Percentiles rank a stretch among this genome's conserved stretches.
phyloP scores from a whole-genome alignment of 768 basidiomycete species.

The Dioszegia crocea region DNA sequence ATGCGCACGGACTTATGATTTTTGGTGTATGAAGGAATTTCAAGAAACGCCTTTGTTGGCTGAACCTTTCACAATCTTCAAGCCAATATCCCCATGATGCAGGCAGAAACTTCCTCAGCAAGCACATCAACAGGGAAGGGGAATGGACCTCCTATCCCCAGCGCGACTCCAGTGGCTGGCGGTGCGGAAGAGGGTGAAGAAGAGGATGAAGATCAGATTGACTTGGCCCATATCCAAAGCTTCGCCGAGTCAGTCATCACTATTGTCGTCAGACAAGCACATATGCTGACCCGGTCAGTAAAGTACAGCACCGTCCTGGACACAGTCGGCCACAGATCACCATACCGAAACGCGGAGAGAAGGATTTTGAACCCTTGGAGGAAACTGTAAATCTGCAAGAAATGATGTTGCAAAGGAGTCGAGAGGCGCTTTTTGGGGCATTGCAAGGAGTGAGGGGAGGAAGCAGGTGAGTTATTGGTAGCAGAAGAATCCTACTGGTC shows the following conservation, averaged over 20 bases:
- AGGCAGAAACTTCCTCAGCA: background rate
- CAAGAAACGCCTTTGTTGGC: too few relatives aligned
- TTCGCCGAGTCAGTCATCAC: conserved; percentile 34
- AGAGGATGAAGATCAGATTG: conserved; percentile 39
- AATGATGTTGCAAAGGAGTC: conserved; percentile 71
- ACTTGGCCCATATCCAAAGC: conserved; percentile 38
- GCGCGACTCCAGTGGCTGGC: background rate
- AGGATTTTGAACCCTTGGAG: conserved; percentile 83
- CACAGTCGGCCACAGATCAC: conserved; percentile 48
- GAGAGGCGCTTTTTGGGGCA: conserved; percentile 82
- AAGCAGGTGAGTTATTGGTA: conserved; percentile 58
- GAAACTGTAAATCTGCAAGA: conserved; percentile 58
- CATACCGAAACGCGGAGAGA: conserved; percentile 94
- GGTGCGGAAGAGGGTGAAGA: conserved; percentile 29
- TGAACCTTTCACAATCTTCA: background rate
- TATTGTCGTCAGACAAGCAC: background rate
- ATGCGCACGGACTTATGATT: background rate
- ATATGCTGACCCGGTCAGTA: conserved; percentile 16
- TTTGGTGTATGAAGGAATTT: background rate
- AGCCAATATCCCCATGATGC: background rate
- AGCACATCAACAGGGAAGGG: background rate
- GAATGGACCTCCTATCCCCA: background rate
- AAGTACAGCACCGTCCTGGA: conserved; percentile 36
- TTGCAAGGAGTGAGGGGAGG: conserved; percentile 68
- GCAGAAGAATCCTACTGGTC: background rate